These are phyloP conservation scores for Kwoniella mangroviensis DNA, from an alignment of 768 basidiomycete genomes.

Conservation along the genomic window DNA sequence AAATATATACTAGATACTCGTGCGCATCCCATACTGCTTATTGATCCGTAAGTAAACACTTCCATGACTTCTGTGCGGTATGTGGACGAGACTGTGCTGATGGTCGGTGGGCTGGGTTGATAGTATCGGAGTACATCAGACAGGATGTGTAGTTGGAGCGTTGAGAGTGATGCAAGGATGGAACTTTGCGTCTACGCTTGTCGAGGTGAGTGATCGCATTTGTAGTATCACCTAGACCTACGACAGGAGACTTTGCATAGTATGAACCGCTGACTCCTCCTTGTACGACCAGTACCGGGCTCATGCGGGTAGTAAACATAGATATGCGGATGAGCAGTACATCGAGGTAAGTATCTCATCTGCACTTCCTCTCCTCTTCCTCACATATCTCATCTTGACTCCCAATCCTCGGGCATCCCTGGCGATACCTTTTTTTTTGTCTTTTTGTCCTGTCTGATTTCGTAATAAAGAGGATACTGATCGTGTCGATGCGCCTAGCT, in stretches of 20 bases:
- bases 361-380: not conserved
- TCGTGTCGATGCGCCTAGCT: conserved; percentile 23
- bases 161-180: conserved; percentile 50
- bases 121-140: conserved; percentile 54
- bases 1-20: conserved; percentile 40
- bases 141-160: conserved; percentile 50
- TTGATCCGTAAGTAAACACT: conserved; percentile 48
- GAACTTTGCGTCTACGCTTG: conserved; percentile 53
- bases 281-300: conserved; percentile 42
- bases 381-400: not conserved
- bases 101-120: not conserved
- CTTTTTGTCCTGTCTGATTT: not conserved
- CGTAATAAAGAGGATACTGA: too few species aligned
- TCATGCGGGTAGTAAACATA: conserved; percentile 51
- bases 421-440: not conserved
- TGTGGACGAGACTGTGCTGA: not conserved
- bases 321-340: conserved; percentile 54
- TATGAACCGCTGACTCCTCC: too few species aligned
- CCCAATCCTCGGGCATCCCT: too few species aligned
- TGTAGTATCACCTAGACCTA: too few species aligned
- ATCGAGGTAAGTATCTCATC: conserved; percentile 47
- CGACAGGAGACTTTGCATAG: too few species aligned
- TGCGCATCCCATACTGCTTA: conserved; percentile 44
- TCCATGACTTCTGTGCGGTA: not conserved
- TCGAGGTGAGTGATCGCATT: conserved; percentile 41